Base-by-base conservation (phyloP, 2,329 filamentous ascomycete species). In the Clonostachys sp. region DNA sequence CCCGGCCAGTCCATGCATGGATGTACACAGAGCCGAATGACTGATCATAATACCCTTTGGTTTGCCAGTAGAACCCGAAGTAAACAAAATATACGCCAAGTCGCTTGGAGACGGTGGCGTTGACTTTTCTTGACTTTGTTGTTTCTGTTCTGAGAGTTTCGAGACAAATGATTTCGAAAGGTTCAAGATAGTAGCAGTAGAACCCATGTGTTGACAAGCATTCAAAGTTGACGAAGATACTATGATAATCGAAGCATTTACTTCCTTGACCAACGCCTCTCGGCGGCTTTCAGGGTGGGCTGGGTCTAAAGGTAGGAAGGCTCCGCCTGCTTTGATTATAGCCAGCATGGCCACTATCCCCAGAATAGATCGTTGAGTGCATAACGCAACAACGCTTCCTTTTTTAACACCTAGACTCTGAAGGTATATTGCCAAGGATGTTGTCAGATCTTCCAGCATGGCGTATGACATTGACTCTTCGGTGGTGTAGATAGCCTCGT, bases 41-140 rank as follows among this genome's bases (percentile, higher is more conserved):
- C 87, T 89, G 16, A 95, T 78, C 6, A 87, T 74, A 5, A 95
- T 86, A 4, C 89, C 89, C 59, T 95, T 95, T 0, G 89, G 89
- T 2, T 72, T 73, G 1, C 89, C 90, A 1, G 89, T 95, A 40
- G 86, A 92, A 5, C 90, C 90, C 20, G 87, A 91, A 0, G 89
- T 95, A 61, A 88, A 95, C 2, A 95, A 83, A 16, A 87, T 80
- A 59, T 95, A 95, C 7, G 87, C 84, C 3, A 88, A 30, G 24
- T 30, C 24, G 9, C 24, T 30, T 30, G 24, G 42, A n/a, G 12
- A 14, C 14, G 20, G 10, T 34, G n/a, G 17, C 18, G 9, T 24
- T 13, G n/a, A 12, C 24, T 30, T 30, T 30, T 30, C 24, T 6
- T 30, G 24, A 10, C 6, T 30, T 30, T 10, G 8, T 9, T 9